Conservation (phyloP, 805 yeast species). For the Naumovozyma castellii region DNA sequence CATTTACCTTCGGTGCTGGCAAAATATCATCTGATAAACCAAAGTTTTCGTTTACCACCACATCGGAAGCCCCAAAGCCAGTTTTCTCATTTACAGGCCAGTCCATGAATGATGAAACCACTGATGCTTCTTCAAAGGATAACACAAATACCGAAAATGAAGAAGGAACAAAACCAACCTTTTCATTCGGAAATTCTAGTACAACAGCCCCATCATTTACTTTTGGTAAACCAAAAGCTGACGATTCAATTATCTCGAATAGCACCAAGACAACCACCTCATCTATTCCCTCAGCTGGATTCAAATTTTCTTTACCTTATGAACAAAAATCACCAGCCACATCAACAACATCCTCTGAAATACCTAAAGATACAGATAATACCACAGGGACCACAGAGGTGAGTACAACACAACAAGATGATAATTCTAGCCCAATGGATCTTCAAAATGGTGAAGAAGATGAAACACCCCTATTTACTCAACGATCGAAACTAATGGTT, state of each 20-base stretch:
- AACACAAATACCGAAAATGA: constrained; percentile 29
- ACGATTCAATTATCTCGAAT: constrained; percentile 1
- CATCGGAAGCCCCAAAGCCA: constrained; percentile 1
- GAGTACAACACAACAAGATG: constrained; percentile 31
- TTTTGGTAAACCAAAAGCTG: constrained; percentile 17
- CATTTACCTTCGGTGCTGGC: constrained; percentile 1
- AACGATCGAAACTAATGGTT: constrained; percentile 63
- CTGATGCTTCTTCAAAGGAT: constrained; percentile 16
- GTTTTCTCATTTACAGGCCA: constrained; percentile 14
- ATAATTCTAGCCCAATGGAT: constrained; percentile 37
- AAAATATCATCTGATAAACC: constrained; percentile 5
- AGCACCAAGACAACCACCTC: constrained; percentile 3
- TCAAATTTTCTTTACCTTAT: constrained; percentile 29
- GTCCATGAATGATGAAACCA: too few relatives aligned
- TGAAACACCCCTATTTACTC: constrained; percentile 54
- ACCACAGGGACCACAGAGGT: constrained; percentile 41
- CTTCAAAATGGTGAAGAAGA: constrained; percentile 77
- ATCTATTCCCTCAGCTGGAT: constrained; percentile 26
- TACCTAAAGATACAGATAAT: constrained; percentile 27
- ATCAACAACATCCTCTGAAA: constrained; percentile 9
- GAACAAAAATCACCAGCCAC: constrained; percentile 16
- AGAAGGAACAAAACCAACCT: constrained; percentile 17
- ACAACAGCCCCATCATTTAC: constrained; percentile 18
- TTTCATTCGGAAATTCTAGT: constrained; percentile 22
- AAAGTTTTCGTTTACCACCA: constrained; percentile 18